Percentiles rank a stretch among this genome's conserved stretches.
Evolutionary conservation across 768 basidiomycete genomes (phyloP).

Genomic region (Trametes elegans): DNA sequence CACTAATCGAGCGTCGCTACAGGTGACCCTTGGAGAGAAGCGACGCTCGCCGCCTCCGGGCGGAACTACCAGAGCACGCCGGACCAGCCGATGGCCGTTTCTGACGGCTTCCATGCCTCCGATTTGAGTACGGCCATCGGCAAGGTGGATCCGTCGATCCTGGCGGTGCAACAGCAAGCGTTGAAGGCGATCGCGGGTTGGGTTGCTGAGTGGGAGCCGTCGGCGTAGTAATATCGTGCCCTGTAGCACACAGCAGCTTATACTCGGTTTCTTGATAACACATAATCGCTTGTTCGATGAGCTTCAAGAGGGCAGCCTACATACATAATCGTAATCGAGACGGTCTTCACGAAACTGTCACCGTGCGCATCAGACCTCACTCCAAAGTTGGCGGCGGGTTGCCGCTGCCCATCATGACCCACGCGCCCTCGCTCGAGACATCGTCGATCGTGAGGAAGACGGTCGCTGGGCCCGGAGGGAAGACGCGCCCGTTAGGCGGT

Average conservation of each 20-base stretch:
- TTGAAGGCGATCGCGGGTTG: constrained; percentile 53
- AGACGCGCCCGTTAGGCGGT: constrained; percentile 62
- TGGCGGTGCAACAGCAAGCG: constrained; percentile 49
- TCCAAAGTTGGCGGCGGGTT: constrained; percentile 56
- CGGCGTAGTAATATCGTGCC: too few relatives aligned
- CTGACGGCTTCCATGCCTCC: constrained; percentile 66
- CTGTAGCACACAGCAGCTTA: too few relatives aligned
- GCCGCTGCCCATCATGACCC: constrained; percentile 71
- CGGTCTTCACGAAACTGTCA: too few relatives aligned
- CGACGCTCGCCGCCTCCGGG: constrained; percentile 58
- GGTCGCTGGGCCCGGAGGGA: constrained; percentile 82
- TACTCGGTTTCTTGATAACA: too few relatives aligned
- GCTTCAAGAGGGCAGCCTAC: too few relatives aligned
- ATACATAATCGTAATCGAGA: too few relatives aligned
- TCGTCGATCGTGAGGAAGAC: constrained; percentile 61
- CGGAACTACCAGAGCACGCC: constrained; percentile 43
- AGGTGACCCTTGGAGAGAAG: constrained; percentile 76
- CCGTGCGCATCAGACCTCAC: constrained; percentile 10
- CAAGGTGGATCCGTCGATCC: constrained; percentile 46
- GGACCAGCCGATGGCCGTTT: constrained; percentile 51
- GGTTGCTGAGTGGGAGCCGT: constrained; percentile 36
- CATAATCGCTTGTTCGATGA: too few relatives aligned
- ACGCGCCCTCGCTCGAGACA: constrained; percentile 59
- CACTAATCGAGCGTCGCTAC: too few relatives aligned
- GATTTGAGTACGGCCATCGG: constrained; percentile 47